phyloP scores from a whole-genome alignment of 768 basidiomycete species.

The Hericium coralloides region DNA sequence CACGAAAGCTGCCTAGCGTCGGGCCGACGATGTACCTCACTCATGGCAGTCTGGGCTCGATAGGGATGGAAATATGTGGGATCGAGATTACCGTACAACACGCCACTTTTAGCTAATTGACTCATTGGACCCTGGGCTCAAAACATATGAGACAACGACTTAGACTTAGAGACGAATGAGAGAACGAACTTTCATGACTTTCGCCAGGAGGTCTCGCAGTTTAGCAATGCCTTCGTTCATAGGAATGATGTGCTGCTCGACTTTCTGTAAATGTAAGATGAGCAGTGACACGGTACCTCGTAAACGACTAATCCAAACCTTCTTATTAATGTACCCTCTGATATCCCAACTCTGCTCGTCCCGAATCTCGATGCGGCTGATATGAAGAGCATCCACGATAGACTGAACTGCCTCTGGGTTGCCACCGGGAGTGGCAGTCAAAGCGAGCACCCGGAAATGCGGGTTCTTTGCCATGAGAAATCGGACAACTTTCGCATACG shows the following conservation, averaged over 20 bases:
- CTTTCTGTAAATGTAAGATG: constrained; percentile 34
- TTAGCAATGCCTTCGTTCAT: constrained; percentile 60
- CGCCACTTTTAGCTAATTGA: constrained; percentile 15
- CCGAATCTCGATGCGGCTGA: constrained; percentile 90
- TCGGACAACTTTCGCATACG: constrained; percentile 83
- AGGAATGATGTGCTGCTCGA: constrained; percentile 69
- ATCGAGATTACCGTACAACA: constrained; percentile 43
- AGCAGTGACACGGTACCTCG: not conserved
- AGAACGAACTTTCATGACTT: constrained; percentile 62
- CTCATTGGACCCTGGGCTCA: not conserved
- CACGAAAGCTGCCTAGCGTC: constrained; percentile 30
- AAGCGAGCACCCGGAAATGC: constrained; percentile 83
- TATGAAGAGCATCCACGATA: constrained; percentile 89
- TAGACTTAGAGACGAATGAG: not conserved
- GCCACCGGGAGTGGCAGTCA: constrained; percentile 92
- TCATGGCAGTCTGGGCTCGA: constrained; percentile 36
- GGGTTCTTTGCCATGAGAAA: constrained; percentile 93
- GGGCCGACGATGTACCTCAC: constrained; percentile 23
- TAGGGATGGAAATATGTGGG: constrained; percentile 63
- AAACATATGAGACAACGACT: not conserved
- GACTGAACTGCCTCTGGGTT: constrained; percentile 81
- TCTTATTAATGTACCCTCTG: constrained; percentile 77
- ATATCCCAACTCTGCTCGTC: constrained; percentile 88
- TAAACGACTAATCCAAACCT: constrained; percentile 35
- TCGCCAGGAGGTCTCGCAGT: constrained; percentile 58